Percentiles rank a stretch among this genome's conserved stretches.
Evolutionary conservation across 176 grass and related monocot genomes (phyloP).

Genomic region (Tillandsia fasciculata): DNA sequence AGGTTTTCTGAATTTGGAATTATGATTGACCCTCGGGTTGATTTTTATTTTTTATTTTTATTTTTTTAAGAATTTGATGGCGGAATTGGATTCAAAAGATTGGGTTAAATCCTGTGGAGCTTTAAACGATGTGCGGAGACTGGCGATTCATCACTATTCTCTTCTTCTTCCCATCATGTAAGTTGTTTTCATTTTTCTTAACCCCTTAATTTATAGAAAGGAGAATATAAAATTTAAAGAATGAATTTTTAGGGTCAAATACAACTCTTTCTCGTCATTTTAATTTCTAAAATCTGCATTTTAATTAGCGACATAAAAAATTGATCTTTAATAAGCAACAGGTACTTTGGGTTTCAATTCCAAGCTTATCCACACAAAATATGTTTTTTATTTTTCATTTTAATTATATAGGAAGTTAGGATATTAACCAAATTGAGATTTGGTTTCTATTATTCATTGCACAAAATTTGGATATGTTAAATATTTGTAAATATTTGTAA

Average conservation of each 20-base stretch:
- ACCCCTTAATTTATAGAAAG: neutral
- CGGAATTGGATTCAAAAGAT: slow-evolving; percentile 64
- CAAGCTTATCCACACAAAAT: too few relatives aligned
- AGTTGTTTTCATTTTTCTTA: neutral
- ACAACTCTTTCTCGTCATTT: neutral
- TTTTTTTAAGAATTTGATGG: slow-evolving; percentile 37
- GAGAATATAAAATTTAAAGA: neutral
- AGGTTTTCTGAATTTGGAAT: too few relatives aligned
- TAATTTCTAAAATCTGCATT: too few relatives aligned
- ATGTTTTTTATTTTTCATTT: neutral
- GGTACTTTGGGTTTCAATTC: too few relatives aligned
- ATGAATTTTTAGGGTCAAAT: neutral
- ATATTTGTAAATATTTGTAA: too few relatives aligned
- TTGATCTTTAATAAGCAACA: too few relatives aligned
- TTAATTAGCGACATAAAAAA: too few relatives aligned
- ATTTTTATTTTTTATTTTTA: neutral
- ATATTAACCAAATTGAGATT: too few relatives aligned
- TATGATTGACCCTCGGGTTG: neutral
- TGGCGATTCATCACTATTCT: slow-evolving; percentile 56
- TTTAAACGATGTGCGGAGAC: slow-evolving; percentile 71
- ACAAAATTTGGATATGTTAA: too few relatives aligned
- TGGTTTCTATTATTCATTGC: too few relatives aligned
- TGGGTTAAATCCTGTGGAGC: slow-evolving; percentile 63
- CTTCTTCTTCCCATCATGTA: slow-evolving; percentile 60
- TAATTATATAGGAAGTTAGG: neutral